These are phyloP conservation scores for Nepenthes mirabilis DNA, from an alignment of 148 eudicot genomes.

Conservation along the genomic window DNA sequence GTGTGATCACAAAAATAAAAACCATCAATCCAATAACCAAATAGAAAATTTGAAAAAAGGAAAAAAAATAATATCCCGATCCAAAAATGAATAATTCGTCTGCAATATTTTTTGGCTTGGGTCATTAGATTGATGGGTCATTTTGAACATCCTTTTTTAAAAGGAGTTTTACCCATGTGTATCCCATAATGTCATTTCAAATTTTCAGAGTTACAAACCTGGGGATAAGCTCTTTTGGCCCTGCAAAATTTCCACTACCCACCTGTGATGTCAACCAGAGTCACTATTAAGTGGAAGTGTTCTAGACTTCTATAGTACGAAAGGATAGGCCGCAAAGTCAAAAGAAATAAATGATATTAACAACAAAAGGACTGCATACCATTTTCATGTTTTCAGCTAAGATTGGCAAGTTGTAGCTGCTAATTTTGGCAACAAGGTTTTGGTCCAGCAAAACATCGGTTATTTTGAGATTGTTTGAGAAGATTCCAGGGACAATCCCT, in stretches of 20 bases:
- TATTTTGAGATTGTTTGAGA: conserved; percentile 64
- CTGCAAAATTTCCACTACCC: conserved; percentile 10
- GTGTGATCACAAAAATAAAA: no score
- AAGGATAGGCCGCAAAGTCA: background rate
- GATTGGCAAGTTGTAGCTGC: conserved; percentile 67
- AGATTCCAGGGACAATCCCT: conserved; percentile 69
- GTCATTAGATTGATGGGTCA: no score
- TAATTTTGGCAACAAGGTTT: conserved; percentile 65
- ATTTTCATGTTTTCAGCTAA: conserved; percentile 33
- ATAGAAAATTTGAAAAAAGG: no score
- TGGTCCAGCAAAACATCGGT: conserved; percentile 72
- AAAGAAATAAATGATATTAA: background rate
- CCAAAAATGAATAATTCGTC: no score
- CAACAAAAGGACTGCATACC: conserved; percentile 19
- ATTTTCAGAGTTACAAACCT: conserved; percentile 21
- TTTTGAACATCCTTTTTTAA: no score
- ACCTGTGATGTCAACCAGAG: conserved; percentile 22
- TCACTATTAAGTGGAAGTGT: background rate
- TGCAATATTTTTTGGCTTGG: no score
- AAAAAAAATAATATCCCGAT: no score
- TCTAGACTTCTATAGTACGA: no score
- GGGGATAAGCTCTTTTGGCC: conserved; percentile 4
- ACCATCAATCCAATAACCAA: no score
- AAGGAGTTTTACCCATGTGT: no score
- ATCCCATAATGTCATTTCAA: background rate